These are phyloP conservation scores for Fagopyrum tataricum DNA, from an alignment of 148 eudicot genomes.

Conservation along the genomic window DNA sequence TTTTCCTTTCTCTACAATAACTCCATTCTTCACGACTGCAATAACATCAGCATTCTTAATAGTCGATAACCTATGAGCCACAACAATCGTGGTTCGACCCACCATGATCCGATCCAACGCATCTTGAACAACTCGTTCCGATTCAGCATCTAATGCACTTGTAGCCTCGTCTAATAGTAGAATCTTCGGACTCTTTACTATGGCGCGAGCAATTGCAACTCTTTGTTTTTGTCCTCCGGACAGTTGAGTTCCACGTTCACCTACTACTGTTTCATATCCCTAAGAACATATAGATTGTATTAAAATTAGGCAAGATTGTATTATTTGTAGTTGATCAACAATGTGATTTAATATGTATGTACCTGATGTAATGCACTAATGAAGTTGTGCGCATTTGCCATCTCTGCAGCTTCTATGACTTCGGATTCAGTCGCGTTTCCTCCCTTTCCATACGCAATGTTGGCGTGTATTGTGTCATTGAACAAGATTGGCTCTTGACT, in stretches of 20 bases:
- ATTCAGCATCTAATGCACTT: conserved; percentile 71
- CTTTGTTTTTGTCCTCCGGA: conserved; percentile 82
- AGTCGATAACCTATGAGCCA: conserved; percentile 67
- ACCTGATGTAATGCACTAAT: conserved; percentile 62
- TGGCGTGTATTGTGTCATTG: conserved; percentile 58
- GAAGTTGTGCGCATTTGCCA: conserved; percentile 78
- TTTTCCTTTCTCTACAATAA: conserved; percentile 62
- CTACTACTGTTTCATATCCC: conserved; percentile 73
- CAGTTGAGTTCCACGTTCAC: conserved; percentile 65
- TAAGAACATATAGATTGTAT: conserved; percentile 19
- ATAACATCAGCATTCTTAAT: conserved; percentile 54
- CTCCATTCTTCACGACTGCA: conserved; percentile 59
- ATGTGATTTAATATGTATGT: not conserved
- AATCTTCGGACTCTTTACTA: conserved; percentile 54
- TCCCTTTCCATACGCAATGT: conserved; percentile 65
- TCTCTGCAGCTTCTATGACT: conserved; percentile 46
- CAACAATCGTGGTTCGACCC: conserved; percentile 57
- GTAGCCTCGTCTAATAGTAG: conserved; percentile 72
- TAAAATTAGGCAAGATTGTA: not conserved
- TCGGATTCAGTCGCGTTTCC: conserved; percentile 56
- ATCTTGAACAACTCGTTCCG: conserved; percentile 61
- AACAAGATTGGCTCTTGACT: conserved; percentile 73
- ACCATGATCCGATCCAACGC: conserved; percentile 60
- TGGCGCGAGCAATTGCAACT: conserved; percentile 75
- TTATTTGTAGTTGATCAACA: not conserved